These are phyloP conservation scores for Acorus gramineus DNA, from an alignment of 106 monocot genomes.

Conservation along the genomic window DNA sequence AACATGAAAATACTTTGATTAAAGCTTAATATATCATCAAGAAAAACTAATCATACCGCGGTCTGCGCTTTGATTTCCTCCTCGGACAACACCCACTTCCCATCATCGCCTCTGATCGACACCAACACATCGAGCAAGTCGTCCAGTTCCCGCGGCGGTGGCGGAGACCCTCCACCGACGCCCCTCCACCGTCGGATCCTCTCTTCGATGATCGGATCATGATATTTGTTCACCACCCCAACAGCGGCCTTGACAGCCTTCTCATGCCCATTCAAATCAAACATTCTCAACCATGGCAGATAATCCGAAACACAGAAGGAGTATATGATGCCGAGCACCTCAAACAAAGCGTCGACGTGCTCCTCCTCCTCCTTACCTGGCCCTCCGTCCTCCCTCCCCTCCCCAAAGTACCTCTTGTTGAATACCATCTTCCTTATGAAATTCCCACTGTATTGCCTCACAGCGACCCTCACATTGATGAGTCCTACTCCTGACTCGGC, in stretches of 20 bases:
- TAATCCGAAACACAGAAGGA: constrained; percentile 1
- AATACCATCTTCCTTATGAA: neutral
- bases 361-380: neutral
- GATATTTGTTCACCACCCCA: neutral
- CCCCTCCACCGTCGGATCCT: constrained; percentile 1
- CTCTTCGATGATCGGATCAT: neutral
- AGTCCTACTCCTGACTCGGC: neutral
- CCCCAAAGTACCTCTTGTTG: neutral
- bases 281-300: neutral
- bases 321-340: neutral
- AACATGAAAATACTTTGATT: no score
- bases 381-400: neutral
- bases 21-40: no score
- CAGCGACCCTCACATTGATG: neutral
- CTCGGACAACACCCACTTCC: neutral
- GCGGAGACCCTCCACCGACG: neutral
- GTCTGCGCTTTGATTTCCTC: neutral
- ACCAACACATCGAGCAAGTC: neutral
- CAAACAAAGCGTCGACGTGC: neutral
- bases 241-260: neutral
- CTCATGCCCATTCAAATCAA: constrained; percentile 1
- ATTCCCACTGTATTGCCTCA: neutral
- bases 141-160: neutral
- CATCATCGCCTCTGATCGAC: neutral
- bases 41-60: neutral